Evolutionary conservation across 2,329 filamentous ascomycete species (phyloP).

Genomic region (Colletotrichum orbiculare): DNA sequence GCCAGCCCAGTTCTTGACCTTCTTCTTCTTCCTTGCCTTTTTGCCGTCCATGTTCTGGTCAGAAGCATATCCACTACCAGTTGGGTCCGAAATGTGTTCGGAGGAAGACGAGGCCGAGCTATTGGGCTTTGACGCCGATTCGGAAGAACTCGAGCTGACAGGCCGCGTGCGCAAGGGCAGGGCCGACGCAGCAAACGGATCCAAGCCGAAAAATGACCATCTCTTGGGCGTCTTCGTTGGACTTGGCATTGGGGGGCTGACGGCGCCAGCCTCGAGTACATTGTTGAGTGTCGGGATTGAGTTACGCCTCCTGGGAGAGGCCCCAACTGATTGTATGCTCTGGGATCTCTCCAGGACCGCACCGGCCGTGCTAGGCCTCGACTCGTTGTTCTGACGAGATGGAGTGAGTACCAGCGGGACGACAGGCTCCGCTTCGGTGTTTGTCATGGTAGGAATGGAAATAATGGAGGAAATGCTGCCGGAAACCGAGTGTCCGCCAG

Average conservation of each 20-base stretch:
- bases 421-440: conserved; percentile 26
- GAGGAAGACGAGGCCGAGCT: conserved; percentile 44
- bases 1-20: conserved; percentile 79
- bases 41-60: conserved; percentile 48
- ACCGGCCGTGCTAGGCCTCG: conserved; percentile 76
- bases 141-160: conserved; percentile 59
- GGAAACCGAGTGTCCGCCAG: conserved; percentile 75
- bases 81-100: conserved; percentile 49
- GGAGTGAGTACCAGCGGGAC: conserved; percentile 50
- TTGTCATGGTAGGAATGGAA: conserved; percentile 61
- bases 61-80: conserved; percentile 32
- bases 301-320: conserved; percentile 63
- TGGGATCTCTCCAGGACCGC: conserved; percentile 70
- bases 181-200: conserved; percentile 59
- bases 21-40: conserved; percentile 71
- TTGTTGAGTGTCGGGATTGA: conserved; percentile 67
- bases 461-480: conserved; percentile 84
- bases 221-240: conserved; percentile 65
- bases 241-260: conserved; percentile 54
- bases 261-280: conserved; percentile 47
- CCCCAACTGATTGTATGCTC: conserved; percentile 47
- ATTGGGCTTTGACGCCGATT: conserved; percentile 45
- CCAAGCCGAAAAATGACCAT: conserved; percentile 72
- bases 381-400: conserved; percentile 57
- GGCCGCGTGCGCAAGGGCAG: conserved; percentile 61